These are phyloP conservation scores for Gaillardinia entomophila DNA, from an alignment of 805 yeast genomes.

Conservation along the genomic window DNA sequence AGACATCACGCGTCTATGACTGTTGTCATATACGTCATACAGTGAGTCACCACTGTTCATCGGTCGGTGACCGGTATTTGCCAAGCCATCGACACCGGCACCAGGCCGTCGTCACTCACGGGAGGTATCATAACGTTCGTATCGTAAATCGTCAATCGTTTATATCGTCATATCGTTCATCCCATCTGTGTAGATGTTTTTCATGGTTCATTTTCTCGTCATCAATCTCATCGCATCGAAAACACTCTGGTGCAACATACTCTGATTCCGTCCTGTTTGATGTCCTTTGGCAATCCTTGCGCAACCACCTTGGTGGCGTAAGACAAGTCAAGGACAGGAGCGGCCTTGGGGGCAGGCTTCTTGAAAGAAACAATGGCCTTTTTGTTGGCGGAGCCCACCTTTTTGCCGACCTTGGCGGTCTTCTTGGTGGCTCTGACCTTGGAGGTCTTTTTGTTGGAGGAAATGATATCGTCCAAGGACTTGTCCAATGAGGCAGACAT, in stretches of 20 bases:
- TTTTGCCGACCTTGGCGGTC: constrained; percentile 31
- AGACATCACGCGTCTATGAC: no score
- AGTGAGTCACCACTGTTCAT: no score
- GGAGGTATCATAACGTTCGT: no score
- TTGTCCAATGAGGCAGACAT: constrained; percentile 86
- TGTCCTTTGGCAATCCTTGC: constrained; percentile 77
- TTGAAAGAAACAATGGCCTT: constrained; percentile 19
- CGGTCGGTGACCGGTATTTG: no score
- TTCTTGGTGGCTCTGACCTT: constrained; percentile 17
- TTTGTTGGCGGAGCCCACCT: constrained; percentile 22
- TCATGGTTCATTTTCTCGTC: background rate
- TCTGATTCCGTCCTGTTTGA: constrained; percentile 77
- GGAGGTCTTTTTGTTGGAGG: constrained; percentile 46
- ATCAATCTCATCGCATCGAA: background rate
- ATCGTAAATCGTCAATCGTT: no score
- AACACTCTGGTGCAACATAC: constrained; percentile 47
- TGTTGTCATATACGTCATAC: no score
- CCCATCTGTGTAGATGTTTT: background rate
- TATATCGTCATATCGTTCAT: no score
- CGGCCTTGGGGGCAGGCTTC: constrained; percentile 15
- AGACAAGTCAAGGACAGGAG: constrained; percentile 36
- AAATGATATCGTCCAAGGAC: constrained; percentile 91
- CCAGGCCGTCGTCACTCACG: no score
- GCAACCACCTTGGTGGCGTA: constrained; percentile 80
- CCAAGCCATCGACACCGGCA: no score